Evolutionary conservation across 2,329 filamentous ascomycete genomes (phyloP).

Genomic region (Ceratocystis eucalypticola): DNA sequence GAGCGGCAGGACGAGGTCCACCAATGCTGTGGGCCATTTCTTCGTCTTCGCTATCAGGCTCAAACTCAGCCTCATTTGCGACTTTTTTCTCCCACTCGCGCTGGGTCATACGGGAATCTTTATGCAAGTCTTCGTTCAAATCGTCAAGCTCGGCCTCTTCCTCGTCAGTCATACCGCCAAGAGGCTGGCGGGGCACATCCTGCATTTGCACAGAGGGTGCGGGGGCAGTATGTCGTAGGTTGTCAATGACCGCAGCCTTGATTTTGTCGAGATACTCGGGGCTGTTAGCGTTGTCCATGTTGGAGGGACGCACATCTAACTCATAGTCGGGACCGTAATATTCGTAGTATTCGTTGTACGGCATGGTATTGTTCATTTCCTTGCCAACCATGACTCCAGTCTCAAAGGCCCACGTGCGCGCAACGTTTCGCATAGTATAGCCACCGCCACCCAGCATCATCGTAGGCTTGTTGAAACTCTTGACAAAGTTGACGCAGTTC

Average conservation of each 20-base stretch:
- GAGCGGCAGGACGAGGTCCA: slow-evolving; percentile 40
- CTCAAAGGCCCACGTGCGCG: slow-evolving; percentile 93
- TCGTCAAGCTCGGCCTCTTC: slow-evolving; percentile 53
- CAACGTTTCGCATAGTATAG: slow-evolving; percentile 95
- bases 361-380: slow-evolving; percentile 67
- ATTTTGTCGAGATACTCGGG: slow-evolving; percentile 70
- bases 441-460: slow-evolving; percentile 91
- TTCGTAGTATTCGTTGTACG: slow-evolving; percentile 92
- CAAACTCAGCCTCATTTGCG: slow-evolving; percentile 64
- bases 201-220: slow-evolving; percentile 87
- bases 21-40: slow-evolving; percentile 64
- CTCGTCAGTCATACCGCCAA: slow-evolving; percentile 51
- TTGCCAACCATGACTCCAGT: slow-evolving; percentile 80
- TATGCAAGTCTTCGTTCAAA: slow-evolving; percentile 72
- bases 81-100: slow-evolving; percentile 70
- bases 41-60: slow-evolving; percentile 72
- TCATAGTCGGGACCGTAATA: slow-evolving; percentile 88
- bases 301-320: slow-evolving; percentile 75
- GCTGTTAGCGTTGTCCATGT: slow-evolving; percentile 84
- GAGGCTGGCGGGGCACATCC: slow-evolving; percentile 51
- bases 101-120: slow-evolving; percentile 69
- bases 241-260: slow-evolving; percentile 68
- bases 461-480: slow-evolving; percentile 69
- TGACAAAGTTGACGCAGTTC: slow-evolving; percentile 85
- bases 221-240: slow-evolving; percentile 71